Conservation (phyloP, 495 filamentous ascomycete species). For the Hypomontagnella submonticulosa region DNA sequence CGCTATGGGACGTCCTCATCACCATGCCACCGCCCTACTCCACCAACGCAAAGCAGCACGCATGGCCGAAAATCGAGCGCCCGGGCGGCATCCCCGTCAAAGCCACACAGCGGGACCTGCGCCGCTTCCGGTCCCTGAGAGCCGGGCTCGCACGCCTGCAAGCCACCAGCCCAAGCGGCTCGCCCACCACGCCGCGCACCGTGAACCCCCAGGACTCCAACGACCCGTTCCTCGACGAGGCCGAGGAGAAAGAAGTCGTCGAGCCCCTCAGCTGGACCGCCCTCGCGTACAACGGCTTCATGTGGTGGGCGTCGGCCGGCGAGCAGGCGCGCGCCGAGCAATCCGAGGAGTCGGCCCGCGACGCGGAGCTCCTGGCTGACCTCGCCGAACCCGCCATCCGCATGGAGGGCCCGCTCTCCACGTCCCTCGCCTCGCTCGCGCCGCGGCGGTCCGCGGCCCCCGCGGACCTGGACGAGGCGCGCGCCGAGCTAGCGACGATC, state of each 20-base stretch:
- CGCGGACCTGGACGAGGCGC: slow-evolving; percentile 48
- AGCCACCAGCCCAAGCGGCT: slow-evolving; percentile 31
- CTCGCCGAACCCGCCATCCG: slow-evolving; percentile 46
- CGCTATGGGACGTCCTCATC: slow-evolving; percentile 88
- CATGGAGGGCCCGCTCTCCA: slow-evolving; percentile 45
- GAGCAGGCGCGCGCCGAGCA: slow-evolving; percentile 73
- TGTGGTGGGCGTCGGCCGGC: slow-evolving; percentile 98
- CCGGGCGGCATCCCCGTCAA: slow-evolving; percentile 71
- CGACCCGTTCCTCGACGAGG: slow-evolving; percentile 54
- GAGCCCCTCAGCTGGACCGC: slow-evolving; percentile 90
- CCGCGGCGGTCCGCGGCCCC: slow-evolving; percentile 36
- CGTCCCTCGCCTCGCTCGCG: slow-evolving; percentile 54
- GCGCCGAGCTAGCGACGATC: slow-evolving; percentile 78
- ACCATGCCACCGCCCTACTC: slow-evolving; percentile 74
- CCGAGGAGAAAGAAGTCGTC: slow-evolving; percentile 66
- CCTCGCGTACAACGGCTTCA: slow-evolving; percentile 89
- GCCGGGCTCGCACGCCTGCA: slow-evolving; percentile 69
- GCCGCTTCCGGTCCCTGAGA: slow-evolving; percentile 79
- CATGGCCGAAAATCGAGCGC: slow-evolving; percentile 81
- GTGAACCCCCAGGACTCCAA: slow-evolving; percentile 46
- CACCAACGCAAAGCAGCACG: slow-evolving; percentile 63
- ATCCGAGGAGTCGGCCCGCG: slow-evolving; percentile 60
- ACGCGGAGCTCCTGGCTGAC: slow-evolving; percentile 60
- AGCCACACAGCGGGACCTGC: slow-evolving; percentile 90
- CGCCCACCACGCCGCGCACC: slow-evolving; percentile 48